Evolutionary conservation across 208 protist genomes (phyloP).

Genomic region (Trypanosoma mega): DNA sequence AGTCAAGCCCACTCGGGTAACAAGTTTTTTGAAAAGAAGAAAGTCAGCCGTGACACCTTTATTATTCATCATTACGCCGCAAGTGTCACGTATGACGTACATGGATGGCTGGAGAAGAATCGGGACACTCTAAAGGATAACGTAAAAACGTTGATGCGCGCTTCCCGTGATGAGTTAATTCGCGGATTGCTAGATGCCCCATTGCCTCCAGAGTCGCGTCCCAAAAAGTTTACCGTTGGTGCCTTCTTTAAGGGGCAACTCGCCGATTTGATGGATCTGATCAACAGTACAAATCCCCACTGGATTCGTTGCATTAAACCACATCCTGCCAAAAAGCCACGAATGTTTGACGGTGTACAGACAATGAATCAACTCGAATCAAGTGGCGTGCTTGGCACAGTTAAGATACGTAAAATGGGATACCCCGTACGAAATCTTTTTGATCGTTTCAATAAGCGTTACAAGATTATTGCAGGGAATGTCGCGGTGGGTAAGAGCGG

Average conservation of each 20-base stretch:
- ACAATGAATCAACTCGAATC: conserved; percentile 41
- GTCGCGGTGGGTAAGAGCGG: conserved; percentile 4
- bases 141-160: conserved; percentile 23
- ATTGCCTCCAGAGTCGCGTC: conserved; percentile 15
- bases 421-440: conserved; percentile 40
- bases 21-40: conserved; percentile 36
- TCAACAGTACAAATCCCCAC: conserved; percentile 45
- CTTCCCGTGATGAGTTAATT: conserved; percentile 26
- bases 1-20: conserved; percentile 31
- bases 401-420: conserved; percentile 39
- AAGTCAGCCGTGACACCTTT: conserved; percentile 32
- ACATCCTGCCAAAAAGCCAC: conserved; percentile 39
- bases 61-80: conserved; percentile 61
- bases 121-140: conserved; percentile 45
- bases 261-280: conserved; percentile 27
- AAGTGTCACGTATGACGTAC: conserved; percentile 40
- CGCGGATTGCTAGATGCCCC: conserved; percentile 22
- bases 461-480: conserved; percentile 29
- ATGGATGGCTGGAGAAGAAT: conserved; percentile 60
- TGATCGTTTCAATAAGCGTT: conserved; percentile 36
- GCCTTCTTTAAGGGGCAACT: conserved; percentile 42
- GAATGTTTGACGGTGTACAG: conserved; percentile 32
- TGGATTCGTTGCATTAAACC: conserved; percentile 59
- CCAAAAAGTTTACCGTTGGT: conserved; percentile 27
- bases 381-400: conserved; percentile 42